A percentile compares a stretch with the other conserved stretches of the same genome.
Evolutionary conservation across 2,329 filamentous ascomycete species (phyloP).

Genomic region (Diaporthe capsici): DNA sequence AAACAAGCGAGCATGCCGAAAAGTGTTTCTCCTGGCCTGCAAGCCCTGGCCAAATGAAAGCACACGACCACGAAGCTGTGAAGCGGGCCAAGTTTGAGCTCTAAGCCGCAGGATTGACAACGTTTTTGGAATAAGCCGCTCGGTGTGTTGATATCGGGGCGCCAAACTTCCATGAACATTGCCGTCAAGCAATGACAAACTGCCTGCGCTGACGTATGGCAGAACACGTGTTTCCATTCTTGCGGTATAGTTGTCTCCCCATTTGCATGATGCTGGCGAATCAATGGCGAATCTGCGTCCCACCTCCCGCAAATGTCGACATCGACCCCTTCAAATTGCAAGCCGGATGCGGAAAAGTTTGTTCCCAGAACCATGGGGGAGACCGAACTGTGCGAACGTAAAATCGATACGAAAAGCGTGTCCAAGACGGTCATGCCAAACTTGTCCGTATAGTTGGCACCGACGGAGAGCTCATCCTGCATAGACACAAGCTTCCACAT

Average conservation of each 20-base stretch:
- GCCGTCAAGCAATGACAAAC: constrained; percentile 31
- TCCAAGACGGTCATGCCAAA: not conserved
- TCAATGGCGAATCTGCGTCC: constrained; percentile 7
- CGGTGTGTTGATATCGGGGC: not conserved
- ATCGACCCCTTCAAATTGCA: not conserved
- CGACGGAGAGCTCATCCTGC: not conserved
- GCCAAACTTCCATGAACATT: not conserved
- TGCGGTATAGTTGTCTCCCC: not conserved
- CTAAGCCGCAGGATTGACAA: not conserved
- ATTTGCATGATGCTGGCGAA: constrained; percentile 4
- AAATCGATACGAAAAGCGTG: not conserved
- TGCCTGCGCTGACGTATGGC: constrained; percentile 40
- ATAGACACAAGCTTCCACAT: not conserved
- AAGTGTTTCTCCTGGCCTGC: constrained; percentile 1
- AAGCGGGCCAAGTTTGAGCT: constrained; percentile 11
- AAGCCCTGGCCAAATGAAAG: not conserved
- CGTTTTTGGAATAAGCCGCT: not conserved
- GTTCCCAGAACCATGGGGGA: not conserved
- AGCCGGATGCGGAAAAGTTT: not conserved
- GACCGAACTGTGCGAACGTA: constrained; percentile 11
- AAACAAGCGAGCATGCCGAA: constrained; percentile 25
- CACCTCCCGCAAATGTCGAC: not conserved
- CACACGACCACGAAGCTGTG: not conserved
- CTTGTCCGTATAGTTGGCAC: not conserved
- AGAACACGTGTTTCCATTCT: constrained; percentile 41